Evolutionary conservation across 306 rosid species (phyloP).

Genomic region (Prunus mongolica): DNA sequence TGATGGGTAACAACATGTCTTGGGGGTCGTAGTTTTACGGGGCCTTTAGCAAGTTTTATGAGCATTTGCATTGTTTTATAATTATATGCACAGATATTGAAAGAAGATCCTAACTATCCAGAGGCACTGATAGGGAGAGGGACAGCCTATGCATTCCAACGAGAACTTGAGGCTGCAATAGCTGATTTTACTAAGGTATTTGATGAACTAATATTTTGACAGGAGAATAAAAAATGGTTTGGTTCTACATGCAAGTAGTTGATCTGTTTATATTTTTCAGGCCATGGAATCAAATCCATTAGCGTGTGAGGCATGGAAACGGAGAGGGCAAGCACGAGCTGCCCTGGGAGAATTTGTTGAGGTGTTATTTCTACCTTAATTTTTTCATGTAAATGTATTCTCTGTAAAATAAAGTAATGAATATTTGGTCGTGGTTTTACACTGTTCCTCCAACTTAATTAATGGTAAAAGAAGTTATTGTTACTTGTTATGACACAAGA

Average conservation of each 20-base stretch:
- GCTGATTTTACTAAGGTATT: constrained; percentile 89
- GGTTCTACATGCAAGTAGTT: constrained; percentile 13
- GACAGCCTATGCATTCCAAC: constrained; percentile 87
- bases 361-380: constrained; percentile 41
- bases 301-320: constrained; percentile 98
- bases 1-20: not conserved
- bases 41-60: not conserved
- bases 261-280: constrained; percentile 39
- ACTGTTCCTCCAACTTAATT: not conserved
- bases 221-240: constrained; percentile 17
- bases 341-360: constrained; percentile 89
- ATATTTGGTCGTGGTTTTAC: constrained; percentile 5
- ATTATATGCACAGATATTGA: constrained; percentile 63
- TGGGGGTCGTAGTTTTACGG: not conserved
- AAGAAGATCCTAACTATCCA: constrained; percentile 85
- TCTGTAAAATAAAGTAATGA: constrained; percentile 5
- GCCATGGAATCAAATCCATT: constrained; percentile 82
- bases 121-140: constrained; percentile 99
- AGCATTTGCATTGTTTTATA: constrained; percentile 8
- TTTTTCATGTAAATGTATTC: not conserved
- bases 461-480: constrained; percentile 1
- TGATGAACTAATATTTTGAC: constrained; percentile 18
- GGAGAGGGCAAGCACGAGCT: constrained; percentile 99
- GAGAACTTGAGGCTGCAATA: constrained; percentile 85
- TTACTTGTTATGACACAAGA: constrained; percentile 22